Evolutionary conservation across 192 early-diverging fungal species (phyloP).

Genomic region (Geranomyces michiganensis): DNA sequence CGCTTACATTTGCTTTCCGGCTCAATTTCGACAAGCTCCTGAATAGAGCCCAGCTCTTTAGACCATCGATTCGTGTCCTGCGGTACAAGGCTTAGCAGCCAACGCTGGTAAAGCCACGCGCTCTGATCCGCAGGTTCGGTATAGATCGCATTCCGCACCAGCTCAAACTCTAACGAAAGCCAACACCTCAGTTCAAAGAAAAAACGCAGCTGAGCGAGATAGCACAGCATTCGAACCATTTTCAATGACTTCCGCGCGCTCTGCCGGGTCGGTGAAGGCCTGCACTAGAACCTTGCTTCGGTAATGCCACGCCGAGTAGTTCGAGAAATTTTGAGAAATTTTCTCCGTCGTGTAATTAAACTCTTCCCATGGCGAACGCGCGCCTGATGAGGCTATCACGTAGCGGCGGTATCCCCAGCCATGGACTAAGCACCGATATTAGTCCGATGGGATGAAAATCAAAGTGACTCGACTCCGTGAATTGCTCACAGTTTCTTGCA

Average conservation of each 20-base stretch:
- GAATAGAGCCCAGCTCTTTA: slow-evolving; percentile 62
- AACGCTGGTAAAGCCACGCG: slow-evolving; percentile 96
- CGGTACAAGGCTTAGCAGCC: slow-evolving; percentile 65
- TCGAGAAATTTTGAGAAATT: slow-evolving; percentile 91
- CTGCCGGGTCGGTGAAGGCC: slow-evolving; percentile 20
- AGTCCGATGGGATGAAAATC: no score
- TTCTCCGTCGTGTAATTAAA: slow-evolving; percentile 89
- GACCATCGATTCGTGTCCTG: slow-evolving; percentile 36
- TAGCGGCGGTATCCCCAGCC: slow-evolving; percentile 97
- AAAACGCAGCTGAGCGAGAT: no score
- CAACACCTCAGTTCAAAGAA: no score
- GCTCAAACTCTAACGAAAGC: slow-evolving; percentile 66
- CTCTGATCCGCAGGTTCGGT: slow-evolving; percentile 97
- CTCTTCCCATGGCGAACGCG: slow-evolving; percentile 57
- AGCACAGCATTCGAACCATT: slow-evolving; percentile 3
- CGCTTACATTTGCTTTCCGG: slow-evolving; percentile 80
- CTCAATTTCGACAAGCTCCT: slow-evolving; percentile 75
- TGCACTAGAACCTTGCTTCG: slow-evolving; percentile 74
- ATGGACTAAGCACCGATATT: slow-evolving; percentile 66
- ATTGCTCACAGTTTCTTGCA: slow-evolving; percentile 82
- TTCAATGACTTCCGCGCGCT: slow-evolving; percentile 45
- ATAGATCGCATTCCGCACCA: slow-evolving; percentile 88
- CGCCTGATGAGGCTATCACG: slow-evolving; percentile 61
- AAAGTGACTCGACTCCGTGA: not conserved
- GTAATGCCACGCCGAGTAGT: slow-evolving; percentile 99